Conservation (phyloP, 2,329 filamentous ascomycete genomes). For the Ophiostoma ulmi region DNA sequence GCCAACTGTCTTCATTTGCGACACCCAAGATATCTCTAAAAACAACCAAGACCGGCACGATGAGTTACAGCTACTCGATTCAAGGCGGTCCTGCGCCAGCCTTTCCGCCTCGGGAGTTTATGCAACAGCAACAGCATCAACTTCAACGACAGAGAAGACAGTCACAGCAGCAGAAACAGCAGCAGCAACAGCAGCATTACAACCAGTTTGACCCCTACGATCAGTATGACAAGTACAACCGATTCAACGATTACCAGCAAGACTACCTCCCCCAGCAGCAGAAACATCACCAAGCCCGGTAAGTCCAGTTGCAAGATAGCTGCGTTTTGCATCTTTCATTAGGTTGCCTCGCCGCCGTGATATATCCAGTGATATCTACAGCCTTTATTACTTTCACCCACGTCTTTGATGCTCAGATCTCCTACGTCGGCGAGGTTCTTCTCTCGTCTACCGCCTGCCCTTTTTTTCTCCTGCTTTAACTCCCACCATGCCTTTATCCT, state of each 20-base stretch:
- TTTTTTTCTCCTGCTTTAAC: neutral
- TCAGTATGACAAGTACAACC: slow-evolving; percentile 14
- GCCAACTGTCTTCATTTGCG: neutral
- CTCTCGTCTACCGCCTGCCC: neutral
- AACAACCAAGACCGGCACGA: slow-evolving; percentile 15
- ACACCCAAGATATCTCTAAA: neutral
- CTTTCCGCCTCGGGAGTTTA: slow-evolving; percentile 33
- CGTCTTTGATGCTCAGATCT: neutral
- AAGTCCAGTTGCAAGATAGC: neutral
- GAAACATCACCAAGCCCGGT: slow-evolving; percentile 11
- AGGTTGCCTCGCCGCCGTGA: neutral
- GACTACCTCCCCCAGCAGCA: slow-evolving; percentile 2
- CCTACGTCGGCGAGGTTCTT: neutral
- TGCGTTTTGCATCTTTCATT: neutral
- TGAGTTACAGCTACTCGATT: slow-evolving; percentile 37
- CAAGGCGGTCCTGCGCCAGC: slow-evolving; percentile 35
- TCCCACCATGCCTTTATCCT: neutral
- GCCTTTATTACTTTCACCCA: neutral
- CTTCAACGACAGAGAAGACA: slow-evolving; percentile 20
- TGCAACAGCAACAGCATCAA: slow-evolving; percentile 30
- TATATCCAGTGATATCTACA: neutral
- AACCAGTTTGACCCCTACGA: slow-evolving; percentile 22
- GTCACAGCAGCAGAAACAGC: slow-evolving; percentile 29
- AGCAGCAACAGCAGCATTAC: slow-evolving; percentile 28
- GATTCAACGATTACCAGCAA: slow-evolving; percentile 23